Percentiles rank a stretch among this genome's conserved stretches.
Conservation (phyloP, 2,329 filamentous ascomycete species). For the Pseudogymnoascus verrucosus region DNA sequence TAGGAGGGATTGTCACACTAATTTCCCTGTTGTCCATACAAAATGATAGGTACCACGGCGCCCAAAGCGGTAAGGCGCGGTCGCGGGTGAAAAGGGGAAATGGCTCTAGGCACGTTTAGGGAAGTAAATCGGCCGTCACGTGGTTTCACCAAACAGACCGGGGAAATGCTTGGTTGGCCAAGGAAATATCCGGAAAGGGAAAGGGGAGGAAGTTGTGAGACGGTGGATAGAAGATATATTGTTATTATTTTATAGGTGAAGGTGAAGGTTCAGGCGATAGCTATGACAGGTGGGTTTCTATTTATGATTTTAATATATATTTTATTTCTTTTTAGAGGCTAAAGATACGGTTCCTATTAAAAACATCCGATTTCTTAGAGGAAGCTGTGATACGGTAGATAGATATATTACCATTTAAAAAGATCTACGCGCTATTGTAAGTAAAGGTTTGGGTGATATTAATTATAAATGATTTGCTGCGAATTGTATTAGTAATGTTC, state of each 20-base stretch:
- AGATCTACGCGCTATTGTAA: too few relatives aligned
- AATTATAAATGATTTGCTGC: not conserved
- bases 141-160: not conserved
- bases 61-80: not conserved
- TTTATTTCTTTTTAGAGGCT: not conserved
- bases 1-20: not conserved
- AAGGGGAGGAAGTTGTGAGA: not conserved
- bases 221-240: not conserved
- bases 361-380: not conserved
- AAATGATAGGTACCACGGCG: not conserved
- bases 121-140: not conserved
- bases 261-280: not conserved
- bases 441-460: not conserved
- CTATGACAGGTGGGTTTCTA: not conserved
- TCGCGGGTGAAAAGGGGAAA: slow-evolving; percentile 6
- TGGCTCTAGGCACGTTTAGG: slow-evolving; percentile 3
- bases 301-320: not conserved
- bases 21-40: not conserved
- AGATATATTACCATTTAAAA: not conserved
- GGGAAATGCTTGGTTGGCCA: not conserved
- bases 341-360: not conserved
- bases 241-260: not conserved
- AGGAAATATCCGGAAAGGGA: not conserved
- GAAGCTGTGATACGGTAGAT: not conserved
- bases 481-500: not conserved